These are phyloP conservation scores for Sphagnum contortum DNA, from an alignment of 225 moss, liverwort and hornwort species.

Conservation along the genomic window DNA sequence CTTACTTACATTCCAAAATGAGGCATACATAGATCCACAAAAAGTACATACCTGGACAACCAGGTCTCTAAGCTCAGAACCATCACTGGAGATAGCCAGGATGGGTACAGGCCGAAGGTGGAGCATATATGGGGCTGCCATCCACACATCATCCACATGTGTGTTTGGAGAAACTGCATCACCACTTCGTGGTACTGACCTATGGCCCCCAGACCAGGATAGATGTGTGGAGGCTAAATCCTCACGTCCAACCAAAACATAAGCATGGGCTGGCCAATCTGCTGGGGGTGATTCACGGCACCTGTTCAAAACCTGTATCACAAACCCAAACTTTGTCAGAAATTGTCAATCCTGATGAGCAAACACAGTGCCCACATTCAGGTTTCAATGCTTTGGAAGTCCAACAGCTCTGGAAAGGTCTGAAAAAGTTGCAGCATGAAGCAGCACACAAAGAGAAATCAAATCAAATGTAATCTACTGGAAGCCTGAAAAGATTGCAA, in stretches of 20 bases:
- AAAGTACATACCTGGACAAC: slow-evolving; percentile 20
- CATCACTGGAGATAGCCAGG: slow-evolving; percentile 54
- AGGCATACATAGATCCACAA: too few relatives aligned
- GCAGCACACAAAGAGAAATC: too few relatives aligned
- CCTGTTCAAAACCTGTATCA: slow-evolving; percentile 51
- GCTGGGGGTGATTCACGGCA: slow-evolving; percentile 95
- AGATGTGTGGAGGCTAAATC: slow-evolving; percentile 80
- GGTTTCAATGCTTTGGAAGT: too few relatives aligned
- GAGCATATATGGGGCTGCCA: slow-evolving; percentile 91
- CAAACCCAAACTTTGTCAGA: neutral
- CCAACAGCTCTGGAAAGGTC: too few relatives aligned
- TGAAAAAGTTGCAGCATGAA: too few relatives aligned
- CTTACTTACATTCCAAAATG: too few relatives aligned
- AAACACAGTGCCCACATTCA: too few relatives aligned
- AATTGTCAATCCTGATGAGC: neutral
- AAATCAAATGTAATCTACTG: too few relatives aligned
- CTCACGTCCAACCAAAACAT: slow-evolving; percentile 88
- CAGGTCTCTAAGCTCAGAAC: slow-evolving; percentile 50
- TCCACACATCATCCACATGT: slow-evolving; percentile 63
- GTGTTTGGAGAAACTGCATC: slow-evolving; percentile 18
- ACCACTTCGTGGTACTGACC: slow-evolving; percentile 26
- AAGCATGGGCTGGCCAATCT: slow-evolving; percentile 90
- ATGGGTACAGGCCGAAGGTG: slow-evolving; percentile 71
- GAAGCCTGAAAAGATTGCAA: too few relatives aligned
- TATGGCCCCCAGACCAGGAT: slow-evolving; percentile 30